phyloP scores from a whole-genome alignment of 2,329 filamentous ascomycete genomes.

The Trichophaea hybrida region DNA sequence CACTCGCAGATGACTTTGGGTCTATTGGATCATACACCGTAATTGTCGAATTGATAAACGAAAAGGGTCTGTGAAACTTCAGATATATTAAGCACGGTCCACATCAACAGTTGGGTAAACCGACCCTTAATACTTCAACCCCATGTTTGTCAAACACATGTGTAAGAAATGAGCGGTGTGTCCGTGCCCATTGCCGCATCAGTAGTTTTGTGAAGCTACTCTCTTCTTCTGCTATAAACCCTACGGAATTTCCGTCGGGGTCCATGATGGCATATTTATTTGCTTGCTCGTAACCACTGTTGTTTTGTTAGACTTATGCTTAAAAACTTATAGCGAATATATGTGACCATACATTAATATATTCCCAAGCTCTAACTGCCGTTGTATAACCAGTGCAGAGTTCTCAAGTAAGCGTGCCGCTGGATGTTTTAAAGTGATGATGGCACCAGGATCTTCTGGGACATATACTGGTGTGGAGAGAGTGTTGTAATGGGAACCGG shows the following conservation, averaged over 20 bases:
- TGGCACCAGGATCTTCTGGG: constrained; percentile 44
- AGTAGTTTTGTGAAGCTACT: constrained; percentile 43
- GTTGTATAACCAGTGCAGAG: constrained; percentile 47
- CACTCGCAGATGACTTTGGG: constrained; percentile 27
- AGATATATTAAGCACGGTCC: neutral
- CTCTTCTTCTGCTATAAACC: constrained; percentile 50
- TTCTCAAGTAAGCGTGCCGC: constrained; percentile 45
- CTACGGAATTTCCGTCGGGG: constrained; percentile 47
- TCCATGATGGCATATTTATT: constrained; percentile 53
- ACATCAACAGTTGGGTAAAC: constrained; percentile 8
- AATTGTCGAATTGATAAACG: constrained; percentile 47
- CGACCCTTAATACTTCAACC: constrained; percentile 43
- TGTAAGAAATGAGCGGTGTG: constrained; percentile 49
- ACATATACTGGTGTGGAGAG: constrained; percentile 47
- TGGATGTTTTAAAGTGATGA: constrained; percentile 45
- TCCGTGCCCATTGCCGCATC: constrained; percentile 45
- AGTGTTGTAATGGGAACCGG: constrained; percentile 29
- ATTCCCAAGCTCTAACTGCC: constrained; percentile 53
- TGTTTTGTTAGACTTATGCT: neutral
- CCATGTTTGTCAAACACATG: constrained; percentile 49
- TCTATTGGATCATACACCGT: constrained; percentile 42
- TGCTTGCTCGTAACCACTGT: constrained; percentile 49
- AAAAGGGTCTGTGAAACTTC: constrained; percentile 47
- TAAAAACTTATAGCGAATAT: neutral
- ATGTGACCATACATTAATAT: constrained; percentile 37